Evolutionary conservation across 306 rosid genomes (phyloP), one percentile per base, ranked within the genome.

Genomic region (Cajanus cajan): DNA sequence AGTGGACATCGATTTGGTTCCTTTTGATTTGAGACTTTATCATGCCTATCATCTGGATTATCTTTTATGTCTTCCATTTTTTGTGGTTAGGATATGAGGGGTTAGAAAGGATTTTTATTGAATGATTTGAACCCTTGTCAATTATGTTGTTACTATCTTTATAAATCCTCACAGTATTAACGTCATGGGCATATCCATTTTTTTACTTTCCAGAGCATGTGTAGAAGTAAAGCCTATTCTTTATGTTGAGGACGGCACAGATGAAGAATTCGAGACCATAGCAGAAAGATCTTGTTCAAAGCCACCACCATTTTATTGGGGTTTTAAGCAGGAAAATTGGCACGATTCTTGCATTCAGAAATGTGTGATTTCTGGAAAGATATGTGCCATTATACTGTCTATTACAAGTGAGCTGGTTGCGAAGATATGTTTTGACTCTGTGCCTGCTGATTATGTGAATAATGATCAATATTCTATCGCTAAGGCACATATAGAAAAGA

Each of bases 151-250:
- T 58, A 14, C 50, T 10, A 28, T 28, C 14, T 31, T 31, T 28
- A 33, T 31, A 61, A 13, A 61, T 39, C 34, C 70, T 68, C 37
- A 10, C 22, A 41, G 39, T 43, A 39, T 61, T 43, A 8, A 28
- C 55, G 51, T 72, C 22, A 62, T 71, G 41, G 61, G 44, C n/a
- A n/a, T 37, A 33, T 75, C 31, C 78, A 40, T 31, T 63, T 31
- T 82, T 82, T 77, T 79, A 54, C 67, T 84, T 80, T 83, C 75
- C 93, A 95, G 97, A 70, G 94, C 98, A 5, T 85, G 57, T 68
- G 90, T 95, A 59, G 98, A 95, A 90, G 87, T 95, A 28, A 95
- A 92, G 83, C 98, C 98, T 76, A 66, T 92, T 79, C 96, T 95
- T 73, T 95, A 87, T 80, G 95, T 85, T 52, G 88, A 86, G 25